Base-by-base conservation (phyloP, 108 stramenopile species). In the Bacterosira constricta region DNA sequence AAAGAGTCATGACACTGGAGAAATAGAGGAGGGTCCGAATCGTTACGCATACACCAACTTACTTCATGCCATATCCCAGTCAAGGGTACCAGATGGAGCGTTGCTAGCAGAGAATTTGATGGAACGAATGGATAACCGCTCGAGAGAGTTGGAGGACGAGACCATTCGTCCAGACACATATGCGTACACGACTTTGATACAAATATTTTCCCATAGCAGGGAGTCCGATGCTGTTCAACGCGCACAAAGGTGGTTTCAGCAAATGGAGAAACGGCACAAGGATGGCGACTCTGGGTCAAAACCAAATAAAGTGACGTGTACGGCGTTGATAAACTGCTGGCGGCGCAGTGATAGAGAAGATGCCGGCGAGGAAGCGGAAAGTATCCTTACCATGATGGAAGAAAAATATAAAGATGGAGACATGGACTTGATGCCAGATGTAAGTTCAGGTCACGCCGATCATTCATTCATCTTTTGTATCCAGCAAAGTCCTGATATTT, bases 231-330 rank as follows among this genome's bases (percentile, higher is more conserved):
- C 63, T 9, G 56, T 62, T 11, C 44, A 66, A 25, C 65, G 37
- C 0, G 79, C 79, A 20, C 37, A 72, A 30, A 52, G 67, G 45
- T 79, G 79, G 79, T 72, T 79, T 37, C 51, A 60, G n/a, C 60
- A 68, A 39, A 79, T 79, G 79, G 66, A 71, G 31, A 20, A 18
- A 3, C 52, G 20, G 20, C 70, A 69, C 35, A 32, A 21, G 9
- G 45, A 77, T 23, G 76, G 76, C 36, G 46, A 77, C 42, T 15
- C 32, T 44, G 38, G 37, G 4, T 26, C 54, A n/a, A 79, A 59
- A 54, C 79, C 79, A 20, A 72, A 79, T 57, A 79, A 61, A 68
- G 49, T 72, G 41, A 62, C 71, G 21, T 79, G 71, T 60, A 79
- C 66, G 1, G 65, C 79, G 1, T 39, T 79, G 36, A 72, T 79